A percentile compares a stretch with the other conserved stretches of the same genome.
Evolutionary conservation across 2,329 filamentous ascomycete species (phyloP).

Genomic region (Cercospora sojina): DNA sequence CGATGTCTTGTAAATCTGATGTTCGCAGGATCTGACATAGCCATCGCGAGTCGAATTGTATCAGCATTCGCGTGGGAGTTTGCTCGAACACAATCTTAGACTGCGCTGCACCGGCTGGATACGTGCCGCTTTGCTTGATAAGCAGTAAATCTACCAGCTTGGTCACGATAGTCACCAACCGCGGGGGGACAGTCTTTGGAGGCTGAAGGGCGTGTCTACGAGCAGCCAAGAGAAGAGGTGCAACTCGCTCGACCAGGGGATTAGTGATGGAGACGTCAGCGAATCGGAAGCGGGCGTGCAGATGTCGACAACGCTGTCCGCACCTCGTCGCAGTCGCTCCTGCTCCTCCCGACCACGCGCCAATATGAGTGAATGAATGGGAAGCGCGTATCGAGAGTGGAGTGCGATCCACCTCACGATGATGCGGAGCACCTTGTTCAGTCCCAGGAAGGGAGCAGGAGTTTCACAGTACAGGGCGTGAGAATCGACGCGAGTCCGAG

Average conservation of each 20-base stretch:
- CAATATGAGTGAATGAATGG: constrained; percentile 1
- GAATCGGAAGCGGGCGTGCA: constrained; percentile 1
- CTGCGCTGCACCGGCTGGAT: background rate
- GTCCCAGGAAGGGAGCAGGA: background rate
- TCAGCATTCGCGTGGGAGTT: background rate
- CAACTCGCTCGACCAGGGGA: background rate
- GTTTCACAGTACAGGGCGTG: background rate
- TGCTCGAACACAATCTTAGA: background rate
- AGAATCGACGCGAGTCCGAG: background rate
- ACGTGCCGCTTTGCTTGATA: background rate
- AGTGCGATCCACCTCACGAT: background rate
- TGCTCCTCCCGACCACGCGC: background rate
- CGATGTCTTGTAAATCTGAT: background rate
- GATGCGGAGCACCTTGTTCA: background rate
- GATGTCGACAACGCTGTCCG: background rate
- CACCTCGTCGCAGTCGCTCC: background rate
- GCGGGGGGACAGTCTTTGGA: background rate
- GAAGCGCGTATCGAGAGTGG: background rate
- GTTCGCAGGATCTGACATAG: background rate
- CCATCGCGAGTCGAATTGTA: background rate
- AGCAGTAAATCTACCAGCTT: background rate
- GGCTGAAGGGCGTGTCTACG: background rate
- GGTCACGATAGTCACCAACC: background rate
- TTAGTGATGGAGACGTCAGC: background rate
- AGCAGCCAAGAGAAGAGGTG: background rate